Base-by-base conservation (phyloP, 2,329 filamentous ascomycete genomes). In the Cladophialophora yegresii region DNA sequence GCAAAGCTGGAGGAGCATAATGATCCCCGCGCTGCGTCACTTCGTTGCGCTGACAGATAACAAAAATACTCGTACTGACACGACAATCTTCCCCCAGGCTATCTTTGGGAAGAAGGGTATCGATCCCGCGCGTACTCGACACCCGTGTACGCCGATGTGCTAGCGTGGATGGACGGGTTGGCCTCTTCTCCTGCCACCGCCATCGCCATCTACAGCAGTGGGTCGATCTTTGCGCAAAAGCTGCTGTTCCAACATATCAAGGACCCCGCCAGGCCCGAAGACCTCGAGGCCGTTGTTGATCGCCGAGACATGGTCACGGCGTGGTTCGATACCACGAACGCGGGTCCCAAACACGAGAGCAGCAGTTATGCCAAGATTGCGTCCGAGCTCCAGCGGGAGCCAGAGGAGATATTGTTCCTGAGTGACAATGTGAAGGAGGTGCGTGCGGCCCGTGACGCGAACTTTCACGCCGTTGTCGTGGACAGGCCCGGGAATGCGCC, bases 241-340 rank as follows among this genome's bases (percentile, higher is more conserved):
- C 59, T 70, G 20, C 49, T 70, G 9, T 66, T 70, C 28, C 65
- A 55, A 54, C 67, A 69, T 45, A 58, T 69, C 58, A 65, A 63
- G 28, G 55, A 65, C 20, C 43, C 56, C 26, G 16, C 58, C n/a
- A 30, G 40, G 6, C 40, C 59, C 20, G 56, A 58, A 9, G 57
- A 57, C 4, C 55, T 50, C 12, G 28, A 54, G 13, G 61, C 58
- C 23, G 32, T 65, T 20, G 32, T 66, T 1, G 66, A 68, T 47
- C 33, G 30, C 13, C 62, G 60, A 7, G 58, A 61, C 40, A 26
- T 47, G 22, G 32, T 65, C 20, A 60, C 55, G 33, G 54, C 33
- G 20, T 70, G 67, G 67, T 70, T 67, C 22, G 69, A 70, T 54
- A 70, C 67, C 16, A 63, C 58, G 20, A 70, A 70, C 58, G 69